Evolutionary conservation across 345 rosid species (phyloP), one percentile per base, ranked within the genome.

Genomic region (Salix suchowensis): DNA sequence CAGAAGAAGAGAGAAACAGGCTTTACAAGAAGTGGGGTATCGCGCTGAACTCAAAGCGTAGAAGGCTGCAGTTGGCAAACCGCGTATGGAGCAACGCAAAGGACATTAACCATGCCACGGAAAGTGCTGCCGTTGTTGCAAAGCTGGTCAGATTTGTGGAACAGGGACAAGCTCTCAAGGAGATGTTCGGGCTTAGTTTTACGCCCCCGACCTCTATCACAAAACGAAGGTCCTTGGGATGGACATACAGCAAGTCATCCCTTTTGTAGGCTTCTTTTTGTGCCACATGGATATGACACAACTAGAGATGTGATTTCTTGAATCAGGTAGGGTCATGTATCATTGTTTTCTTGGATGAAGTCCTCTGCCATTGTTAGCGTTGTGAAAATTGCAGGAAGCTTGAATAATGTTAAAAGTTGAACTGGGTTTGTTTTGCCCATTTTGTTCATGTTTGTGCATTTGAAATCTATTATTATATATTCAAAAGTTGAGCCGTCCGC

Each of bases 111-210:
- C 98, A 84, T 67, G 73, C 90, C 13, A 80, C 21, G 0, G 96
- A 93, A 77, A 96, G 99, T 28, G 94, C 97, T 26, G 77, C 91
- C 1, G 80, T 96, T 34, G 89, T 96, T 30, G 97, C 97, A 1
- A 96, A 92, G 86, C 87, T 96, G 64, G 87, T 89, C 24, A 86
- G 89, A 80, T 91, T 96, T 65, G 88, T 88, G 12, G 98, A 91
- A 75, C 94, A 93, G 71, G 99, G 96, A 36, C 82, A 84, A 28
- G 94, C 89, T 36, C 85, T 89, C 44, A 93, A 93, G 85, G 96
- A 89, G 82, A 91, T 91, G 97, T 90, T 93, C 67, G 97, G 99
- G 9, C 92, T 93, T 65, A 93, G 93, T 84, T 93, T 96, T 85
- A 85, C 94, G 11, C 89, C 94, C 32, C 87, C 91, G 2, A 78